Evolutionary conservation across 1,284 basidiomycete genomes (phyloP).

Genomic region (Limonomyces culmigenus): DNA sequence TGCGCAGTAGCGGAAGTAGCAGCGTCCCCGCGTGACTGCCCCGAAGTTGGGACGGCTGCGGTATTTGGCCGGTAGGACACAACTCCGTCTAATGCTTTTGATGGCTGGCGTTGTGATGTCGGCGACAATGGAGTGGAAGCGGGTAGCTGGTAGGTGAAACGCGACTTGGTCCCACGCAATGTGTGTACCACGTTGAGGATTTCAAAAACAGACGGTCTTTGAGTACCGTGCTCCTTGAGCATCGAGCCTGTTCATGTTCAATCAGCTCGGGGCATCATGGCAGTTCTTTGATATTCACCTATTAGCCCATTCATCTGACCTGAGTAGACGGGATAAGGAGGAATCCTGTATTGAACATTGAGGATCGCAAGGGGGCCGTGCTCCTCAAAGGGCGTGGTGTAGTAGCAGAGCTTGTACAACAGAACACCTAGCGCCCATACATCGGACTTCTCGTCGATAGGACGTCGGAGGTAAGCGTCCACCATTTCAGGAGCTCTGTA

Average conservation of each 20-base stretch:
- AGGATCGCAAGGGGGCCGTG: conserved; percentile 93
- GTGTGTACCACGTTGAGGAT: conserved; percentile 61
- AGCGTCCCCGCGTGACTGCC: conserved; percentile 14
- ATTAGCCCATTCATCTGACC: conserved; percentile 76
- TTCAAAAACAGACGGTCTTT: conserved; percentile 73
- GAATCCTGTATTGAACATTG: conserved; percentile 91
- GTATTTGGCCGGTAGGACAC: conserved; percentile 16
- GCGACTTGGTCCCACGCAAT: conserved; percentile 71
- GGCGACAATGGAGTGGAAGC: conserved; percentile 26
- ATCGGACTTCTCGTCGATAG: conserved; percentile 82
- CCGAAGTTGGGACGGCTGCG: conserved; percentile 5
- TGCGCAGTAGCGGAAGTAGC: conserved; percentile 22
- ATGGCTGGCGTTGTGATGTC: conserved; percentile 11
- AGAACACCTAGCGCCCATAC: conserved; percentile 68
- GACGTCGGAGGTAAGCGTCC: conserved; percentile 70
- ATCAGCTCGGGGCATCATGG: conserved; percentile 4
- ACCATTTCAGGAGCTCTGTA: conserved; percentile 98
- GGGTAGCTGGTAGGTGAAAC: conserved; percentile 48
- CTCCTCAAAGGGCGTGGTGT: conserved; percentile 97
- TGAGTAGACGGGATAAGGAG: conserved; percentile 88
- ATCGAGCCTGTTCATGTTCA: conserved; percentile 44
- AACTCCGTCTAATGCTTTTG: conserved; percentile 23
- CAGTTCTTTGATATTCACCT: conserved; percentile 30
- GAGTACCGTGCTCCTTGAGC: conserved; percentile 73
- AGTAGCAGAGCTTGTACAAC: conserved; percentile 84